These are phyloP conservation scores for Suhomyces prunicola DNA, from an alignment of 805 yeast genomes.

Conservation along the genomic window DNA sequence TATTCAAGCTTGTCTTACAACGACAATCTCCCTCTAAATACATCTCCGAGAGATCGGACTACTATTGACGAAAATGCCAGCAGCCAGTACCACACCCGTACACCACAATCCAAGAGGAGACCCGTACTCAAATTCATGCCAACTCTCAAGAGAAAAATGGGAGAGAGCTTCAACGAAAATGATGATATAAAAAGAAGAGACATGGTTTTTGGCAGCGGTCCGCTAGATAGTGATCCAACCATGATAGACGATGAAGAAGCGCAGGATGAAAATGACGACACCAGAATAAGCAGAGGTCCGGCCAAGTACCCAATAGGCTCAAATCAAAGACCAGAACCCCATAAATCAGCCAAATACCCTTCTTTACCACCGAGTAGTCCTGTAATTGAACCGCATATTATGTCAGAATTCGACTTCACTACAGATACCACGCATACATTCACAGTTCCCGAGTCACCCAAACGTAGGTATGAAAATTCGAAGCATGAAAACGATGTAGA, in stretches of 20 bases:
- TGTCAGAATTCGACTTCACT: conserved; percentile 31
- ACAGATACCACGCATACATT: conserved; percentile 16
- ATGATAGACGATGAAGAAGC: conserved; percentile 15
- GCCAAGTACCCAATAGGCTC: background rate
- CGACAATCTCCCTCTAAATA: conserved; percentile 28
- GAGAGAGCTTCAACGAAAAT: conserved; percentile 42
- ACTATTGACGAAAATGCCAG: conserved; percentile 44
- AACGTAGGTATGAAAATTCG: background rate
- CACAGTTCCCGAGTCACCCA: conserved; percentile 29
- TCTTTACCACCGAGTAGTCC: conserved; percentile 37
- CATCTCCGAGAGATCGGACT: conserved; percentile 38
- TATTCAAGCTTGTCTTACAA: conserved; percentile 34
- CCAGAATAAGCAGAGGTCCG: background rate
- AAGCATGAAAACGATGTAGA: background rate
- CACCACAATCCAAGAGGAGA: conserved; percentile 10
- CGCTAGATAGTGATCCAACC: conserved; percentile 17
- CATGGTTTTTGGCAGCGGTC: conserved; percentile 16
- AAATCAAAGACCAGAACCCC: background rate
- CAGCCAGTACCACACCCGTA: conserved; percentile 43
- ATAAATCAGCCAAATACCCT: background rate
- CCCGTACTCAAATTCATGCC: conserved; percentile 25
- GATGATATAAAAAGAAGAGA: conserved; percentile 38
- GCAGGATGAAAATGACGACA: conserved; percentile 12
- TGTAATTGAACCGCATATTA: conserved; percentile 30
- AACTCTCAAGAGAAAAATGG: conserved; percentile 40